Evolutionary conservation across 1,284 basidiomycete genomes (phyloP), one percentile per base, ranked within the genome.

Genomic region (Cystobasidium sp.): DNA sequence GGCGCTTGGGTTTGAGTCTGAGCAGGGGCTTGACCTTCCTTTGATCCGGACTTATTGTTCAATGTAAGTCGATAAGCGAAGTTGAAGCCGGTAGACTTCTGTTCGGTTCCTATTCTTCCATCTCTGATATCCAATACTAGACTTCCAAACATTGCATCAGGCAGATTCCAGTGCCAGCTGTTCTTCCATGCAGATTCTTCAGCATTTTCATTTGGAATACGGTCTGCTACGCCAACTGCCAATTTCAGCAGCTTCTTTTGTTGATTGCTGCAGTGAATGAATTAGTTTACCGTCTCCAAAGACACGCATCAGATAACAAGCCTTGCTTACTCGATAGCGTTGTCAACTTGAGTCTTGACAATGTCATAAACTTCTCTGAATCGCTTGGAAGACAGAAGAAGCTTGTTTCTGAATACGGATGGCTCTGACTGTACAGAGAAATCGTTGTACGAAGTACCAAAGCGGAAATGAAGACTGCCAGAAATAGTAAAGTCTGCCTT

Each of bases 391-490:
- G 93, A 91, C 16, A 86, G 84, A 1, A 86, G 78, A 3, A 98
- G 85, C 84, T 97, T 98, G 81, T 87, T 87, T 65, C 91, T 88
- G 85, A 94, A 96, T 12, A 89, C 89, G 55, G 97, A 93, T 78
- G 91, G 91, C 83, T 97, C 93, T 63, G 88, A 86, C 82, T 95
- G 92, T 1, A 97, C 91, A 78, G 91, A 92, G 82, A 97, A 99
- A 82, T 99, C 96, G 84, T 99, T 99, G 87, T 95, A 98, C 1
- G 91, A 93, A 0, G 89, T 91, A 37, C 93, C 91, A 81, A 98
- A 97, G 72, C 97, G 91, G 88, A 99, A 98, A 84, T 99, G 97
- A 44, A 99, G 87, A 52, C 95, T 94, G 7, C 93, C 94, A 12
- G 93, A 96, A 75, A 99, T 86, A 47, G 95, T 96, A 62, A 98